Conservation (phyloP, 176 grass and related monocot genomes). For the Oropetium thomaeum region DNA sequence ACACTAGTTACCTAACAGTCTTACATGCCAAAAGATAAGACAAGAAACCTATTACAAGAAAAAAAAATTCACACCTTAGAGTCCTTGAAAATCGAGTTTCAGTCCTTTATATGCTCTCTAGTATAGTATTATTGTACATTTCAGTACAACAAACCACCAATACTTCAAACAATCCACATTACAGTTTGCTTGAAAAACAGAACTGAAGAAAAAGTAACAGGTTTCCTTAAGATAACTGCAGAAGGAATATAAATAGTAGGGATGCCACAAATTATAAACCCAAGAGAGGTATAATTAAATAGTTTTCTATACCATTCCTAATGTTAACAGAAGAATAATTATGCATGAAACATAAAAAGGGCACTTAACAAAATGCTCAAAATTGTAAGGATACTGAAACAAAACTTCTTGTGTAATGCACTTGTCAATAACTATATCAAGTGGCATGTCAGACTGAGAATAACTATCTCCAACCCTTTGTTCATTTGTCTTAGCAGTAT, state of each 20-base stretch:
- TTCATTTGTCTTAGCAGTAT: constrained; percentile 48
- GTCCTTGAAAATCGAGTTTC: constrained; percentile 4
- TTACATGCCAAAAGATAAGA: constrained; percentile 4
- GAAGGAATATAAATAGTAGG: background rate
- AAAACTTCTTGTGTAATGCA: constrained; percentile 89
- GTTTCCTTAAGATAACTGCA: background rate
- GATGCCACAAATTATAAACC: constrained; percentile 3
- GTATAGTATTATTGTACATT: background rate
- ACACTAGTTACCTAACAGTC: constrained; percentile 1
- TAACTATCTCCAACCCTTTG: constrained; percentile 27
- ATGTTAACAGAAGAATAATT: constrained; percentile 18
- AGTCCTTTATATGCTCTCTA: background rate
- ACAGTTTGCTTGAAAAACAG: background rate
- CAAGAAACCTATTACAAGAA: constrained; percentile 9
- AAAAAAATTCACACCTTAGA: background rate
- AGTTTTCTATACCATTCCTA: background rate
- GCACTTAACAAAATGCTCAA: background rate
- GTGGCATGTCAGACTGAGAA: constrained; percentile 59
- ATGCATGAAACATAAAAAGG: background rate
- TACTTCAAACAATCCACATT: background rate
- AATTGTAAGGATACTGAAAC: constrained; percentile 85
- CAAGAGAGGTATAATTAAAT: background rate
- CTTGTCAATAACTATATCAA: constrained; percentile 83
- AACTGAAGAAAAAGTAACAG: background rate
- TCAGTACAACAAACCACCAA: background rate